These are phyloP conservation scores for Aspergillus flavus DNA, from an alignment of 2,329 filamentous ascomycete species.

Conservation along the genomic window DNA sequence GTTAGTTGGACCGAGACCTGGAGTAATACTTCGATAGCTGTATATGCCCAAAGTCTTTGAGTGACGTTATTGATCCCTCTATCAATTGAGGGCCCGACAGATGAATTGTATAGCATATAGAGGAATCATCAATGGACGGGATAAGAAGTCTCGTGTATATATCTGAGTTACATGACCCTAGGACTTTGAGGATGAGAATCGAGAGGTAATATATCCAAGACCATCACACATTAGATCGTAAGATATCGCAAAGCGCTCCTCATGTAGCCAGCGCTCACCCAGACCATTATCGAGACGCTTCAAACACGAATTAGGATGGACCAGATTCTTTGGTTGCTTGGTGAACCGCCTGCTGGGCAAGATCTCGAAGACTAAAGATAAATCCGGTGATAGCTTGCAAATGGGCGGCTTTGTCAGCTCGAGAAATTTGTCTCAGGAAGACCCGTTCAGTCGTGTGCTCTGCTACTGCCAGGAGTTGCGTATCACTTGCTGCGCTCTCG, in stretches of 20 bases:
- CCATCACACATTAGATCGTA: neutral
- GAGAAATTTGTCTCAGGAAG: neutral
- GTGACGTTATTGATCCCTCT: neutral
- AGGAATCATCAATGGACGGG: too few species aligned
- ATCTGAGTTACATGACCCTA: too few species aligned
- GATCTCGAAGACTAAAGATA: neutral
- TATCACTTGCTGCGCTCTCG: neutral
- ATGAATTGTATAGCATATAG: neutral
- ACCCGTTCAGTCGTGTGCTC: neutral
- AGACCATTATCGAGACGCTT: too few species aligned
- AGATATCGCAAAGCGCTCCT: neutral
- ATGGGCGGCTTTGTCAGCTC: neutral
- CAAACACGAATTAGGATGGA: too few species aligned
- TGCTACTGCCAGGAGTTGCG: neutral
- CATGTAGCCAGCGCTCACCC: too few species aligned
- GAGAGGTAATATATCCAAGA: neutral
- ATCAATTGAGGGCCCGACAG: neutral
- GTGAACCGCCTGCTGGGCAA: neutral
- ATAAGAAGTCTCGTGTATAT: too few species aligned
- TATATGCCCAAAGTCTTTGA: neutral
- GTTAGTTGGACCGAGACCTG: neutral
- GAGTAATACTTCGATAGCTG: neutral
- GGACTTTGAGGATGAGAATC: neutral
- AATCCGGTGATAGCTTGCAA: neutral
- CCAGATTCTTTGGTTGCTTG: too few species aligned